These are phyloP conservation scores for Dichomitus squalens DNA, from an alignment of 1,284 basidiomycete species.

Conservation along the genomic window DNA sequence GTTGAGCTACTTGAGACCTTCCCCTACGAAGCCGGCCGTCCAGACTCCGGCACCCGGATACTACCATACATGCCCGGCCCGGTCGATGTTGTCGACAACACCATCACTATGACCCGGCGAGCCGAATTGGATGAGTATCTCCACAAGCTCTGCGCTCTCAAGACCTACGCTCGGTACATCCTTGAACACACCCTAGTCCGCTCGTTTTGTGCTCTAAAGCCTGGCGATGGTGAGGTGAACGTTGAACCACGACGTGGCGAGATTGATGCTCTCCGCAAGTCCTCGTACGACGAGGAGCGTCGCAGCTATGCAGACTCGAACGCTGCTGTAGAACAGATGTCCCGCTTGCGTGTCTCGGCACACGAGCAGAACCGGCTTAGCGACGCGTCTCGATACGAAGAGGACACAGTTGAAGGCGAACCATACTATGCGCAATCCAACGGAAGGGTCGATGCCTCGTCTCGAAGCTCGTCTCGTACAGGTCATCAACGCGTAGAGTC, in stretches of 20 bases:
- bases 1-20: slow-evolving; percentile 85
- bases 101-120: slow-evolving; percentile 81
- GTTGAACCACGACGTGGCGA: slow-evolving; percentile 59
- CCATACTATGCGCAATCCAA: slow-evolving; percentile 18
- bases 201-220: slow-evolving; percentile 84
- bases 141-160: slow-evolving; percentile 73
- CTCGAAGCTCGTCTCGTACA: slow-evolving; percentile 9
- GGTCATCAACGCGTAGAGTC: slow-evolving; percentile 53
- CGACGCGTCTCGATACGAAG: slow-evolving; percentile 33
- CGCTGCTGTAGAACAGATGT: slow-evolving; percentile 27
- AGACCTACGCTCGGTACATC: slow-evolving; percentile 73
- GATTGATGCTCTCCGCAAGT: slow-evolving; percentile 53
- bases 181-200: slow-evolving; percentile 83
- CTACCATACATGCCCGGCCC: slow-evolving; percentile 98
- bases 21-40: slow-evolving; percentile 86
- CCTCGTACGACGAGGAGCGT: slow-evolving; percentile 19
- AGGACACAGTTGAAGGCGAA: slow-evolving; percentile 25
- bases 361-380: slow-evolving; percentile 21
- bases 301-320: slow-evolving; percentile 34
- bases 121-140: slow-evolving; percentile 91
- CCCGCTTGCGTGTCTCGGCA: slow-evolving; percentile 24
- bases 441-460: not conserved
- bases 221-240: slow-evolving; percentile 83
- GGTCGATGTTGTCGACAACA: slow-evolving; percentile 81
- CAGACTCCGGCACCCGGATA: slow-evolving; percentile 66